These are phyloP conservation scores for Pilatotrama ljubarskyi DNA, from an alignment of 768 basidiomycete genomes.

Conservation along the genomic window DNA sequence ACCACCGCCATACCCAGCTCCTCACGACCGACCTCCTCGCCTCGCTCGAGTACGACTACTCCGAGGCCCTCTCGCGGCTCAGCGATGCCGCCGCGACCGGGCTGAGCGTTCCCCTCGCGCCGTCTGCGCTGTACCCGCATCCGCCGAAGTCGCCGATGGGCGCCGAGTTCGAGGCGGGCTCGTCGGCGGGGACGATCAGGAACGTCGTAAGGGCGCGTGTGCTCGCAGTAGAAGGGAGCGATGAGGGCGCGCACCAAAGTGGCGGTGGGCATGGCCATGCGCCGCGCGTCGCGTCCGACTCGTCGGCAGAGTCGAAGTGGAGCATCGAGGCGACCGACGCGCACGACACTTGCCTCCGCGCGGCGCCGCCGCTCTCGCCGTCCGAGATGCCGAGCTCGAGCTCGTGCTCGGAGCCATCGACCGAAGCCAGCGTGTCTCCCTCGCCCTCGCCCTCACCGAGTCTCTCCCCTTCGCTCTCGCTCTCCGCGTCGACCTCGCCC, in stretches of 20 bases:
- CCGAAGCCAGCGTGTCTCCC: background rate
- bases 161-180: conserved; percentile 45
- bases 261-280: background rate
- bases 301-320: conserved; percentile 9
- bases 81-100: conserved; percentile 11
- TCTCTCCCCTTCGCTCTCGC: too few species aligned
- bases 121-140: conserved; percentile 9
- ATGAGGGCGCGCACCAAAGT: background rate
- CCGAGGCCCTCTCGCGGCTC: conserved; percentile 24
- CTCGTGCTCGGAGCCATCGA: conserved; percentile 6
- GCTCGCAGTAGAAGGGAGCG: background rate
- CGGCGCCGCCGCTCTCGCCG: conserved; percentile 10
- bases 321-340: conserved; percentile 13
- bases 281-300: conserved; percentile 3
- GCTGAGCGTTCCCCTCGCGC: conserved; percentile 2
- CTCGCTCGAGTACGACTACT: conserved; percentile 29
- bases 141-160: conserved; percentile 21
- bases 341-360: background rate
- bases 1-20: conserved; percentile 19
- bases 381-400: conserved; percentile 5
- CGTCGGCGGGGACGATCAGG: conserved; percentile 47
- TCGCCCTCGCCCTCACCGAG: background rate
- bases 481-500: background rate
- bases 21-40: conserved; percentile 21
- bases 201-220: conserved; percentile 18